Evolutionary conservation across 495 filamentous ascomycete species (phyloP).

Genomic region (Aspergillus taichungensis): DNA sequence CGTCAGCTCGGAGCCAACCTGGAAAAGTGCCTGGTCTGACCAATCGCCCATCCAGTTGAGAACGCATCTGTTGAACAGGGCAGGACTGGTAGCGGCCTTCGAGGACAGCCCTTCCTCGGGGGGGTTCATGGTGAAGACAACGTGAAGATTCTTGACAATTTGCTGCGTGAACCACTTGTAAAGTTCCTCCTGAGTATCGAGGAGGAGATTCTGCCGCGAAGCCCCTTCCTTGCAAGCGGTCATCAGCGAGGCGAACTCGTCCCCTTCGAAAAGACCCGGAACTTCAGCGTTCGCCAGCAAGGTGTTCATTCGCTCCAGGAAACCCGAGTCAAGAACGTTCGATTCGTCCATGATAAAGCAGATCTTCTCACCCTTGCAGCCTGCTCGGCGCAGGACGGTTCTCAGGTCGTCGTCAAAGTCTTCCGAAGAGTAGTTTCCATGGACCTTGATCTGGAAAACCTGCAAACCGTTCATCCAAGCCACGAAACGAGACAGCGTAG

Average conservation of each 20-base stretch:
- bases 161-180: conserved; percentile 99
- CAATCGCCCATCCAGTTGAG: conserved; percentile 99
- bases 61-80: conserved; percentile 97
- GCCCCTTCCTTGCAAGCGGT: conserved; percentile 97
- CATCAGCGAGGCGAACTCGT: conserved; percentile 93
- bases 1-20: conserved; percentile 91
- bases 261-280: conserved; percentile 94
- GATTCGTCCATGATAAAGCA: conserved; percentile 99
- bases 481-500: conserved; percentile 92
- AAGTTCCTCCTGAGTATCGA: conserved; percentile 95
- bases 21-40: conserved; percentile 98
- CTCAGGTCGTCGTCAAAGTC: conserved; percentile 98
- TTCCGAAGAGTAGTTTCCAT: conserved; percentile 95
- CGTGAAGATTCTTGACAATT: conserved; percentile 97
- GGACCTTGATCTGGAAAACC: conserved; percentile 99
- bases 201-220: conserved; percentile 85
- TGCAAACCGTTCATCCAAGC: conserved; percentile 99
- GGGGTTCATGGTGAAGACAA: conserved; percentile 99
- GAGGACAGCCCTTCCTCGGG: conserved; percentile 90
- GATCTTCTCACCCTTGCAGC: conserved; percentile 98
- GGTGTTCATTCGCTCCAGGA: conserved; percentile 98
- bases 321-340: conserved; percentile 96
- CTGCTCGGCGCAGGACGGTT: conserved; percentile 84
- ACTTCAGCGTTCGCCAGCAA: conserved; percentile 96
- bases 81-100: conserved; percentile 93